A percentile compares a stretch with the other conserved stretches of the same genome.
These are phyloP conservation scores for Pisolithus tinctorius DNA, from an alignment of 768 basidiomycete genomes.

Conservation along the genomic window DNA sequence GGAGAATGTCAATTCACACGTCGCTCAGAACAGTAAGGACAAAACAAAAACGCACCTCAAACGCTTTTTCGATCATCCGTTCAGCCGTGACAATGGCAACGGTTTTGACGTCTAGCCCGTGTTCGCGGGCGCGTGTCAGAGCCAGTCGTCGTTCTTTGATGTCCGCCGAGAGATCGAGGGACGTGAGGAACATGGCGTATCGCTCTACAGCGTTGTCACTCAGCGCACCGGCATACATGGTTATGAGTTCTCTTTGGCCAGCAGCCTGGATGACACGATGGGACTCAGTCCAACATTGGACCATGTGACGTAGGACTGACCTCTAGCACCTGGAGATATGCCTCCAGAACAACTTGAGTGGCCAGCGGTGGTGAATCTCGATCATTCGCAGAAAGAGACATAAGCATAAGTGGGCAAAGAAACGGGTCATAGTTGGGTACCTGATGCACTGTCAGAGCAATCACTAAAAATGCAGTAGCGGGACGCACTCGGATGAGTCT, in stretches of 20 bases:
- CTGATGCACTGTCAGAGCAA: slow-evolving; percentile 27
- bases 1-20: slow-evolving; percentile 4
- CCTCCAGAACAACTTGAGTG: slow-evolving; percentile 77
- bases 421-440: slow-evolving; percentile 70
- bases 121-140: slow-evolving; percentile 69
- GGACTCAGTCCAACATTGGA: background rate
- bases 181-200: slow-evolving; percentile 86
- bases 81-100: slow-evolving; percentile 82
- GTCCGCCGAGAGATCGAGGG: slow-evolving; percentile 59
- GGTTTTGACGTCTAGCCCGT: slow-evolving; percentile 74
- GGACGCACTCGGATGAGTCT: slow-evolving; percentile 50
- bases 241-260: slow-evolving; percentile 80
- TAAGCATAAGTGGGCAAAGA: slow-evolving; percentile 83
- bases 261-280: slow-evolving; percentile 40
- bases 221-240: slow-evolving; percentile 87
- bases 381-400: slow-evolving; percentile 77
- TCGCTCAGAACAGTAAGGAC: background rate
- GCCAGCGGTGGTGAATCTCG: slow-evolving; percentile 67
- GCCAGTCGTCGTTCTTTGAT: slow-evolving; percentile 60
- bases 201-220: slow-evolving; percentile 88
- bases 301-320: slow-evolving; percentile 28
- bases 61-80: slow-evolving; percentile 62
- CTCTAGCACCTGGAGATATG: slow-evolving; percentile 85
- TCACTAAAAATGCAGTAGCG: background rate
- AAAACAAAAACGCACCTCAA: slow-evolving; percentile 39